Conservation (phyloP, 2,329 filamentous ascomycete genomes). For the Aspergillus intermedius region DNA sequence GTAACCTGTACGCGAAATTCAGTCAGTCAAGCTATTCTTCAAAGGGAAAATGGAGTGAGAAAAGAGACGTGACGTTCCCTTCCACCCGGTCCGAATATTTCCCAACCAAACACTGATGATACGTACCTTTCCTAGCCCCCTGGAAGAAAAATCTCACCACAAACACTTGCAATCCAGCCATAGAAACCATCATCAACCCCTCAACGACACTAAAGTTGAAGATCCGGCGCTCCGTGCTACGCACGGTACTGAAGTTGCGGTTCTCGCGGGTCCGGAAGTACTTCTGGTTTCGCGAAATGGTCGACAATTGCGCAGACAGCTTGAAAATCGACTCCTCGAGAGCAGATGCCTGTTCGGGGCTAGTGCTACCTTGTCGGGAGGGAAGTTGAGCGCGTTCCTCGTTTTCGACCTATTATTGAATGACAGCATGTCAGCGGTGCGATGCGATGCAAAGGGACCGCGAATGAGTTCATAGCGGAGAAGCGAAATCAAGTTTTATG, state of each 20-base stretch:
- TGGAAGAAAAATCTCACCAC: constrained; percentile 99
- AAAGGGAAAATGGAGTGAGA: not conserved
- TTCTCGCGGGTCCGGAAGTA: constrained; percentile 99
- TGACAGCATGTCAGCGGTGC: not conserved
- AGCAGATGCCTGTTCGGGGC: constrained; percentile 78
- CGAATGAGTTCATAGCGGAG: not conserved
- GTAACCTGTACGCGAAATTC: constrained; percentile 22
- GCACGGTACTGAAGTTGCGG: constrained; percentile 95
- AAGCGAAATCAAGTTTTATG: not conserved
- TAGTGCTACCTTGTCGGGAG: constrained; percentile 71
- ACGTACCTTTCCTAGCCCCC: constrained; percentile 61
- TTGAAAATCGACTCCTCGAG: constrained; percentile 95
- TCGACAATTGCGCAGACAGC: constrained; percentile 84
- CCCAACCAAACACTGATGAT: not conserved
- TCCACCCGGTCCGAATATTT: not conserved
- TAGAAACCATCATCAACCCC: constrained; percentile 81
- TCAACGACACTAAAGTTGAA: constrained; percentile 97
- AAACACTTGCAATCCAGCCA: constrained; percentile 95
- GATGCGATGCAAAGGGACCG: too few species aligned
- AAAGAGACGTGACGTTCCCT: not conserved
- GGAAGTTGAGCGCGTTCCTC: constrained; percentile 76
- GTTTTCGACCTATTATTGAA: constrained; percentile 68
- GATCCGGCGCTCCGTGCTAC: constrained; percentile 90
- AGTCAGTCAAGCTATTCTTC: constrained; percentile 1
- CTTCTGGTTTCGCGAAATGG: constrained; percentile 94